Conservation (phyloP, 2,329 filamentous ascomycete genomes). For the Aspergillus viridinutans region DNA sequence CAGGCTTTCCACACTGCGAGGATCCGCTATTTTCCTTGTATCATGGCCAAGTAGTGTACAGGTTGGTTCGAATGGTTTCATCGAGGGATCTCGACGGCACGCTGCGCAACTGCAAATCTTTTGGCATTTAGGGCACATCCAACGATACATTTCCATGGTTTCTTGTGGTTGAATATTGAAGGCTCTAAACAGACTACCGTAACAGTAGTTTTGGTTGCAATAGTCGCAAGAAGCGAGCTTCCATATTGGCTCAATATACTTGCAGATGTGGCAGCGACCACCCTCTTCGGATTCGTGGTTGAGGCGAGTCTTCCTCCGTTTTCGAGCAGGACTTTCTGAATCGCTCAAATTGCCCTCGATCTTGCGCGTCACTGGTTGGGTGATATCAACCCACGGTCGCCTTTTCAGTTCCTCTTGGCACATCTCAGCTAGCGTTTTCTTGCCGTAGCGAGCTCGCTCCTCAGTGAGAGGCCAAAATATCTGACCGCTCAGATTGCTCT, state of each 20-base stretch:
- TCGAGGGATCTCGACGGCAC: constrained; percentile 67
- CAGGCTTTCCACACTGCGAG: constrained; percentile 81
- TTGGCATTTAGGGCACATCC: constrained; percentile 84
- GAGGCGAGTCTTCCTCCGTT: constrained; percentile 55
- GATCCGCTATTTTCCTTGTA: constrained; percentile 83
- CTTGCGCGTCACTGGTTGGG: constrained; percentile 48
- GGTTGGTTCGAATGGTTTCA: constrained; percentile 77
- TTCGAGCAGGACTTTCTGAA: constrained; percentile 58
- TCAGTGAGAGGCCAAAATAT: constrained; percentile 59
- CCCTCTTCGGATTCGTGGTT: constrained; percentile 49
- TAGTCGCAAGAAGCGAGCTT: constrained; percentile 76
- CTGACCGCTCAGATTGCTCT: constrained; percentile 54
- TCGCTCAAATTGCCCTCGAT: constrained; percentile 39
- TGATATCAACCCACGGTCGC: constrained; percentile 79
- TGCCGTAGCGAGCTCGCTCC: constrained; percentile 62
- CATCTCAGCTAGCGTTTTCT: constrained; percentile 83
- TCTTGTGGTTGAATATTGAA: constrained; percentile 85
- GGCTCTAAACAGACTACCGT: constrained; percentile 84
- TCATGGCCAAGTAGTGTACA: constrained; percentile 87
- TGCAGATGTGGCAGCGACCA: constrained; percentile 75
- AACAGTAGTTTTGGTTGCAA: constrained; percentile 79
- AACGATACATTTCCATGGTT: constrained; percentile 73
- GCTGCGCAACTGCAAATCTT: constrained; percentile 81
- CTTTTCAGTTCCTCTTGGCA: constrained; percentile 81
- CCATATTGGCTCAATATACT: constrained; percentile 74